A percentile compares a stretch with the other conserved stretches of the same genome.
phyloP scores from a whole-genome alignment of 2,329 filamentous ascomycete species.

The Triangularia setosa region DNA sequence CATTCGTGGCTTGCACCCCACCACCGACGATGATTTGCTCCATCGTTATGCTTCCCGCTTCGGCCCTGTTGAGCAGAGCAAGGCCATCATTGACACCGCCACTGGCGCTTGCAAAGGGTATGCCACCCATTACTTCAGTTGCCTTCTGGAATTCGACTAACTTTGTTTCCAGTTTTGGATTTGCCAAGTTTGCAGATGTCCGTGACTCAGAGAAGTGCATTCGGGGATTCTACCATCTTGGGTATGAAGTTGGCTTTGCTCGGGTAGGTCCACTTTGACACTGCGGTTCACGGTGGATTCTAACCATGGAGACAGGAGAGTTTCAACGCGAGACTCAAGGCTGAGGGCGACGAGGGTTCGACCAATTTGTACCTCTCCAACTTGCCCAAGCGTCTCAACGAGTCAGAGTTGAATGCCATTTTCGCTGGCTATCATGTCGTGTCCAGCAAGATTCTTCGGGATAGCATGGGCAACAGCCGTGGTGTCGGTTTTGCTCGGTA shows the following conservation, averaged over 20 bases:
- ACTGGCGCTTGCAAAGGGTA: constrained; percentile 96
- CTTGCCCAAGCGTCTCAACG: constrained; percentile 85
- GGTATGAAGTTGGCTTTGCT: constrained; percentile 97
- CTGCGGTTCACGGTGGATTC: not conserved
- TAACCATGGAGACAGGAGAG: constrained; percentile 63
- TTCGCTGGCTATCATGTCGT: constrained; percentile 79
- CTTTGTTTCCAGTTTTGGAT: constrained; percentile 69
- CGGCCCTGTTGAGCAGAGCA: constrained; percentile 91
- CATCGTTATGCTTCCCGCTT: constrained; percentile 81
- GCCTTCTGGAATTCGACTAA: not conserved
- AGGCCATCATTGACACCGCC: constrained; percentile 94
- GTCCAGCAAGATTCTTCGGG: constrained; percentile 92
- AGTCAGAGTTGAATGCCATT: constrained; percentile 76
- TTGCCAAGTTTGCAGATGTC: constrained; percentile 89
- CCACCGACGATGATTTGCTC: constrained; percentile 89
- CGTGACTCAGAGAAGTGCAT: constrained; percentile 94
- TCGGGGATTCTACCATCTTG: constrained; percentile 86
- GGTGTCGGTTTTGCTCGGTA: constrained; percentile 97
- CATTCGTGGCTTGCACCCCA: constrained; percentile 91
- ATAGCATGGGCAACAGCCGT: constrained; percentile 86
- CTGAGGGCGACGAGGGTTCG: constrained; percentile 81
- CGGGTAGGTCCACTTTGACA: constrained; percentile 54
- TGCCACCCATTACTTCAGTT: constrained; percentile 30
- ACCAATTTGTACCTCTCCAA: constrained; percentile 99
- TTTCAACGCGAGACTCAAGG: constrained; percentile 97